Base-by-base conservation (phyloP, 768 basidiomycete species). In the Auriscalpium orientale region DNA sequence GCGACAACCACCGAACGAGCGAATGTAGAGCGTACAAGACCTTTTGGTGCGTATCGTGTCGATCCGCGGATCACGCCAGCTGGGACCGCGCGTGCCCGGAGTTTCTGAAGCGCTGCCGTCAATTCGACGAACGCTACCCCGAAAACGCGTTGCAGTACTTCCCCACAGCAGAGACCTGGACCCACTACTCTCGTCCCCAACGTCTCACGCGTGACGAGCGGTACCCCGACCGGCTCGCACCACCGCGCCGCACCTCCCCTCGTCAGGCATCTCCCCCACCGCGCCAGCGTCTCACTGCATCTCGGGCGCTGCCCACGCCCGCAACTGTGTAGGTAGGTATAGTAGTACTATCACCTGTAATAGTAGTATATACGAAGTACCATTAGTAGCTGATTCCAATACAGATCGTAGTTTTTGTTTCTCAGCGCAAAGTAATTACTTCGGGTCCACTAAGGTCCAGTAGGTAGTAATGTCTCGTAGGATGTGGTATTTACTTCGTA, bases 61-160 rank as follows among this genome's bases (percentile, higher is more conserved):
- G 20, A 1, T 13, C 2, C 0, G 1, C 38, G 3, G 35, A 40
- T 1, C 63, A 64, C 21, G 6, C 55, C 0, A 62, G 60, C 28
- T 51, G 51, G 11, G 21, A 54, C 37, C 36, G 58, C 4, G 6
- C 16, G 1, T 64, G 64, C 57, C 57, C 61, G 3, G 40, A 44
- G 3, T 63, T 57, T 54, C 45, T 52, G 15, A 11, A 38, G 2
- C n/a, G 48, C 7, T 51, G 58, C 21, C 12, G 21, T 0, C 11
- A 7, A 6, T 11, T 58, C 0, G 50, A 65, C 21, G n/a, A 40
- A 5, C 10, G 51, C 2, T 35, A 44, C 20, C 61, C 57, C 0
- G 62, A 66, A 38, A 66, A 66, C 15, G 1, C 2, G 0, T 53
- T 65, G 54, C 59, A 47, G 0, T 66, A 56, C 53, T 67, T 57